Evolutionary conservation across 306 rosid species (phyloP), one percentile per base, ranked within the genome.

Genomic region (Sesbania bispinosa): DNA sequence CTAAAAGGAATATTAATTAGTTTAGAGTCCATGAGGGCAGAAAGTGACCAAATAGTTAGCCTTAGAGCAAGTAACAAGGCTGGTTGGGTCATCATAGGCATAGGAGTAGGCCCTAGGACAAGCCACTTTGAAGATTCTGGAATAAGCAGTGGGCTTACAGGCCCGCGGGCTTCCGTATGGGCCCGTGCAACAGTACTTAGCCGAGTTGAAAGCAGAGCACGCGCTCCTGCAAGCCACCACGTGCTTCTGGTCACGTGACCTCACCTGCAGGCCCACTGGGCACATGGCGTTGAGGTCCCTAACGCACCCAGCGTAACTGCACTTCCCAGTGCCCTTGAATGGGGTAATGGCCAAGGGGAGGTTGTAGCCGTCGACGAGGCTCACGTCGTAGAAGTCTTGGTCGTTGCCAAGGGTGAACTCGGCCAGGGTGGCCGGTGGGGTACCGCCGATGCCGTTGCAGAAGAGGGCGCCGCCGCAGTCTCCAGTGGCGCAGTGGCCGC

Each of bases 81-180:
- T 94, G 13, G 97, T 94, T 1, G 98, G 98, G 79, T 94, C 98
- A 63, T 94, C 98, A 1, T 94, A 94, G 41, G 98, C 98, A 59
- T 90, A 94, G 7, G 96, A 90, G 26, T 94, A 89, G 16, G 97
- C 97, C 62, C 81, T 94, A 0, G 98, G 98, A 66, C 98, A 94
- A 0, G 98, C 98, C 2, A 86, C 61, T 81, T 94, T 89, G 78
- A 94, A 94, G 46, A 94, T 90, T 80, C 73, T 80, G 0, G 98
- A 94, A 27, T 94, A 90, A 0, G 87, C 98, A 0, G 98, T 94
- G 6, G 98, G 97, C 82, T 83, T 87, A 42, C 98, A 90, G 42
- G 94, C 38, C 86, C 89, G 97, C 0, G 97, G 96, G 61, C 73
- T 94, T 14, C 90, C 98, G 9, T 50, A 94, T 50, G 79, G 69